Percentiles rank a stretch among this genome's conserved stretches.
These are phyloP conservation scores for Tubosaeta sp. DNA, from an alignment of 768 basidiomycete species.

Conservation along the genomic window DNA sequence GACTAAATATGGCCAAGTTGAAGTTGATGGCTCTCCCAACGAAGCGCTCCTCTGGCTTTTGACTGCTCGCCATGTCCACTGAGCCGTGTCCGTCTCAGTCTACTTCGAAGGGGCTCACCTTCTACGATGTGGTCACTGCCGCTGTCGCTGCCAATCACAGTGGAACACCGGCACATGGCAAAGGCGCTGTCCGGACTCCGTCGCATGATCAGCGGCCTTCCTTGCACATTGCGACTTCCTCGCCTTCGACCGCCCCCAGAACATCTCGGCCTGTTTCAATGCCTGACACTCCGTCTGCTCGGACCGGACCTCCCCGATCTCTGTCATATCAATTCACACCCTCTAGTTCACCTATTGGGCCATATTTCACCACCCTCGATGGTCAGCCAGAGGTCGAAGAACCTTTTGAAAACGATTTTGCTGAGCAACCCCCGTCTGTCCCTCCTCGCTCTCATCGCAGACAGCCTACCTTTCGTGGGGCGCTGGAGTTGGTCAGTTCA, in stretches of 20 bases:
- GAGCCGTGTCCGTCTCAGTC: background rate
- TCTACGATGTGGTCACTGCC: slow-evolving; percentile 10
- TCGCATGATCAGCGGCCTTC: slow-evolving; percentile 8
- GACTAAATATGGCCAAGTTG: background rate
- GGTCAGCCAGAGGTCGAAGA: slow-evolving; percentile 26
- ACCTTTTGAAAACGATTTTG: slow-evolving; percentile 29
- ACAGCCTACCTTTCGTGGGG: slow-evolving; percentile 58
- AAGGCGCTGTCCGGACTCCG: background rate
- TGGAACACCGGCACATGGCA: background rate
- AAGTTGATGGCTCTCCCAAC: background rate
- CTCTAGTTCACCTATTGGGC: slow-evolving; percentile 37
- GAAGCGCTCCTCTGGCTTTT: background rate
- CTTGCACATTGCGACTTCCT: slow-evolving; percentile 12
- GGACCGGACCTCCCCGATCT: slow-evolving; percentile 73
- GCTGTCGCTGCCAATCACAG: slow-evolving; percentile 1
- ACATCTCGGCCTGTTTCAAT: slow-evolving; percentile 4
- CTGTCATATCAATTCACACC: slow-evolving; percentile 61
- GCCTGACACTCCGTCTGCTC: slow-evolving; percentile 49
- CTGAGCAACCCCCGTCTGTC: slow-evolving; percentile 30
- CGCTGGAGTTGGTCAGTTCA: slow-evolving; percentile 43
- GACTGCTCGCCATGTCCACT: slow-evolving; percentile 9
- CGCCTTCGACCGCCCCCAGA: slow-evolving; percentile 4
- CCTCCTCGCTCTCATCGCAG: slow-evolving; percentile 27
- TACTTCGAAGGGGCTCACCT: background rate
- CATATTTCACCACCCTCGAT: slow-evolving; percentile 21